phyloP scores from a whole-genome alignment of 2,329 filamentous ascomycete genomes.

The Phoma sp. region DNA sequence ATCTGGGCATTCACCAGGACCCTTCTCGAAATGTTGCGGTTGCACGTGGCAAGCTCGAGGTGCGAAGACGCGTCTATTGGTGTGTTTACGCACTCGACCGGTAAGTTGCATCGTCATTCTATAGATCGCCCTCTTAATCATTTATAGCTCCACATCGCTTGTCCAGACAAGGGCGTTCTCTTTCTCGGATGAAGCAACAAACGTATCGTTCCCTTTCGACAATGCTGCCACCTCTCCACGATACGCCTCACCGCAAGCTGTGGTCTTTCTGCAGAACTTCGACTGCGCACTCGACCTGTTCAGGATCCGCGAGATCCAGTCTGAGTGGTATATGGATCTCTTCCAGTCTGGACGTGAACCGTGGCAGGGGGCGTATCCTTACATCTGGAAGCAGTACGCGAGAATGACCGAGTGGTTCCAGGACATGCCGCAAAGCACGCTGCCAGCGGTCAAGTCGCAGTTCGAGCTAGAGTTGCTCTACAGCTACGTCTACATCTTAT shows the following conservation, averaged over 20 bases:
- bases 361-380: conserved; percentile 71
- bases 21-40: conserved; percentile 73
- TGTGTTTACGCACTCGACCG: conserved; percentile 89
- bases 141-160: conserved; percentile 78
- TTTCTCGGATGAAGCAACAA: conserved; percentile 86
- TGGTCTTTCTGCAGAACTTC: conserved; percentile 63
- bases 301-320: conserved; percentile 83
- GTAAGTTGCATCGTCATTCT: conserved; percentile 51
- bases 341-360: conserved; percentile 77
- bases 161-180: conserved; percentile 88
- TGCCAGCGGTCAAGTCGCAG: conserved; percentile 71
- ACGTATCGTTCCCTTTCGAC: conserved; percentile 75
- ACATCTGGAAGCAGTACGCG: conserved; percentile 77
- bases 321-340: conserved; percentile 85
- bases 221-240: conserved; percentile 44
- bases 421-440: conserved; percentile 70
- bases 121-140: conserved; percentile 20
- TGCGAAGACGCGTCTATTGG: conserved; percentile 84
- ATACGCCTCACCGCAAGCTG: conserved; percentile 56
- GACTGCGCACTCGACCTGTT: conserved; percentile 80
- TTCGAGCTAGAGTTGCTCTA: conserved; percentile 91
- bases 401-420: conserved; percentile 83
- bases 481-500: conserved; percentile 88
- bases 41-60: conserved; percentile 73
- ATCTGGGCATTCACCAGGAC: conserved; percentile 92